Evolutionary conservation across 139 green algal species (phyloP), one percentile per base, ranked within the genome.

Genomic region (Ostreobium quekettii): DNA sequence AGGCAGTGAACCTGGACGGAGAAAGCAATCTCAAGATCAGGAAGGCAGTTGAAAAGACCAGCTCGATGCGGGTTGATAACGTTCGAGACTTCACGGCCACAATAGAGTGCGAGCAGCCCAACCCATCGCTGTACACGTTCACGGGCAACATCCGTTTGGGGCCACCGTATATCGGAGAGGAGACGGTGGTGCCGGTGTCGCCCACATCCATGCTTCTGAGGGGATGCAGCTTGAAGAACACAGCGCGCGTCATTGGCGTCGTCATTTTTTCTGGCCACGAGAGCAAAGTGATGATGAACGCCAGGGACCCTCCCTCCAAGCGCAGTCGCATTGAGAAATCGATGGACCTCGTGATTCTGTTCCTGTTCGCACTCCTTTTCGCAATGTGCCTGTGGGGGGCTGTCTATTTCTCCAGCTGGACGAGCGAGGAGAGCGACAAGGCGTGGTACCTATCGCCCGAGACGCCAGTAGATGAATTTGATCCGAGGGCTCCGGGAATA

Each of bases 11-110:
- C 73, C 81, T 97, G 66, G 91, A 97, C 56, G 91, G 86, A 1
- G 91, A 97, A 76, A 93, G 87, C 35, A 97, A 97, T 76, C 78
- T 97, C 1, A 97, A 97, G 67, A 91, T 95, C 60, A 88, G 91
- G 30, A 84, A 87, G 64, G 72, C 79, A 8, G 65, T 85, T 33
- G 83, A 90, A 33, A 61, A 87, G 59, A 84, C 78, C 30, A 83
- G 86, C 42, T 79, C 81, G 28, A 60, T 87, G 19, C 33, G 42
- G 6, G 74, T 80, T 19, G 76, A 85, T 35, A 68, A 48, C 22
- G 33, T 89, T 35, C 67, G 71, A 33, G 65, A 81, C 35, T 70
- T 85, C 48, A 63, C 74, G 49, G 66, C 59, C 30, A 78, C 35
- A 58, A 79, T 95, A 19, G 67, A 88, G 58, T 95, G 89, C 66